Conservation (phyloP, 257 asterid genomes). For the Plantago elongata region DNA sequence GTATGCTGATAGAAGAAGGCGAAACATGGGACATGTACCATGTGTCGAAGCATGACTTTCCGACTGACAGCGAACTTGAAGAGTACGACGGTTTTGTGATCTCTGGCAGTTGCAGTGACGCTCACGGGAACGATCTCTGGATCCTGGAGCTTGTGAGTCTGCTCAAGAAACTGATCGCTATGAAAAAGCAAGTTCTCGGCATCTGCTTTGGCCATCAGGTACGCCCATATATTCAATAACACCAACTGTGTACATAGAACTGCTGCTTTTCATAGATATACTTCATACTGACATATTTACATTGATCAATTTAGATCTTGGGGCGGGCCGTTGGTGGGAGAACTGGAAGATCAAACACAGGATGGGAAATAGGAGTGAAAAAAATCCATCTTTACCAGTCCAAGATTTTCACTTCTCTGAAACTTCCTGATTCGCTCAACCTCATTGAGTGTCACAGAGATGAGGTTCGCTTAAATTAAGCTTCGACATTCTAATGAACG, state of each 20-base stretch:
- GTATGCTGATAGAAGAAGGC: constrained; percentile 80
- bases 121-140: constrained; percentile 78
- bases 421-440: constrained; percentile 53
- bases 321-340: constrained; percentile 85
- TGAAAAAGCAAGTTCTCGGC: constrained; percentile 75
- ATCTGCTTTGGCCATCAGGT: constrained; percentile 95
- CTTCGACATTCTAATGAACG: not conserved
- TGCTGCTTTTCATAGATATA: not conserved
- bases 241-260: not conserved
- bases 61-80: constrained; percentile 58
- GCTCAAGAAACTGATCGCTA: constrained; percentile 47
- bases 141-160: constrained; percentile 49
- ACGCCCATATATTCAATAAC: not conserved
- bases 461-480: constrained; percentile 46
- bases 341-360: constrained; percentile 58
- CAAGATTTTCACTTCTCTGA: constrained; percentile 41
- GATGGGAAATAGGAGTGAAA: constrained; percentile 86
- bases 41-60: constrained; percentile 68
- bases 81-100: constrained; percentile 74
- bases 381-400: constrained; percentile 49
- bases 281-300: not conserved
- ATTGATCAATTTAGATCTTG: constrained; percentile 41
- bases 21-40: constrained; percentile 62
- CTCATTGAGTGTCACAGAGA: constrained; percentile 82
- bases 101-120: constrained; percentile 90